Evolutionary conservation across 2,329 filamentous ascomycete genomes (phyloP).

Genomic region (Trichoderma aggressivum): DNA sequence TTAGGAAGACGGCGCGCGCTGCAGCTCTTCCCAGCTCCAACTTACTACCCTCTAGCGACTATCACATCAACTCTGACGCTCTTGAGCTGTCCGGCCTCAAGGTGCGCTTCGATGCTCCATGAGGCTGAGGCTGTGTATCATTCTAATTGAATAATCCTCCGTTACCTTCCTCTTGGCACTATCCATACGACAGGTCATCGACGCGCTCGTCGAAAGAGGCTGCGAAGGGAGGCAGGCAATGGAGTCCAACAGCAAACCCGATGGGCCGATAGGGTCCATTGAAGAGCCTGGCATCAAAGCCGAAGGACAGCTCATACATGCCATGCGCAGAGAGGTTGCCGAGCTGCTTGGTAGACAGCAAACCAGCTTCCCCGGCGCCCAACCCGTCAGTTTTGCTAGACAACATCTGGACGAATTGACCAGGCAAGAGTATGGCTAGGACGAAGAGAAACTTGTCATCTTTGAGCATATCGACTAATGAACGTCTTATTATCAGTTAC

Average conservation of each 20-base stretch:
- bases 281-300: constrained; percentile 64
- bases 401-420: constrained; percentile 80
- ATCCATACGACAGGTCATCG: neutral
- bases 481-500: constrained; percentile 55
- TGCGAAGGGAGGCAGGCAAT: constrained; percentile 21
- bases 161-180: neutral
- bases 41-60: neutral
- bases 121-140: neutral
- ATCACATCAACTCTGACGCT: neutral
- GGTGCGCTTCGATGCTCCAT: neutral
- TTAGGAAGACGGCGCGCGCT: neutral
- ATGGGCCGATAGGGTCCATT: constrained; percentile 47
- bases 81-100: neutral
- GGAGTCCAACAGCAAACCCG: constrained; percentile 27
- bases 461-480: neutral
- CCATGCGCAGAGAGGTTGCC: constrained; percentile 71
- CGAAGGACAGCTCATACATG: constrained; percentile 54
- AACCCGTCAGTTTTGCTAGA: constrained; percentile 87
- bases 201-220: neutral
- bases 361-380: constrained; percentile 77
- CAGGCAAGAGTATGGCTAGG: constrained; percentile 60
- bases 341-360: constrained; percentile 67
- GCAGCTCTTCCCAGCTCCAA: neutral
- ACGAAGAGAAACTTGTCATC: neutral
- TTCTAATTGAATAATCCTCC: neutral